Conservation (phyloP, 2,329 filamentous ascomycete species). For the Grosmannia huntii region DNA sequence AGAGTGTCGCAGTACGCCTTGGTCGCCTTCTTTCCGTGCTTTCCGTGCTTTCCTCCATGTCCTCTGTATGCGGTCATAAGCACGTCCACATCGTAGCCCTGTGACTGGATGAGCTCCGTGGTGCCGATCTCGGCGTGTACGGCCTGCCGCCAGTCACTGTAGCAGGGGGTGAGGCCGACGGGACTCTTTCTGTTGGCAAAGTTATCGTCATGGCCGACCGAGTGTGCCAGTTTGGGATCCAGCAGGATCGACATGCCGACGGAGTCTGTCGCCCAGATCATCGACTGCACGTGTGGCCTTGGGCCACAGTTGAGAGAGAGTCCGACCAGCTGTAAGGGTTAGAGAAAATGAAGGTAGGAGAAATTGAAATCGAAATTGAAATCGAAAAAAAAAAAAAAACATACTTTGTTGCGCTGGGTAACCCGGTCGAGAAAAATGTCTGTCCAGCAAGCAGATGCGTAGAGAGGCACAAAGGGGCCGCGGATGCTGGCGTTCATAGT, state of each 20-base stretch:
- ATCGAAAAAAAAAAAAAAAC: not conserved
- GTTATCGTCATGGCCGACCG: conserved; percentile 7
- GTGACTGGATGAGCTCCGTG: conserved; percentile 16
- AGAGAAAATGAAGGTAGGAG: too few species aligned
- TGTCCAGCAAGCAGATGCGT: conserved; percentile 22
- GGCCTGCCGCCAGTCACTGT: conserved; percentile 14
- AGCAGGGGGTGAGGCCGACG: conserved; percentile 20
- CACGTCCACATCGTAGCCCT: conserved; percentile 22
- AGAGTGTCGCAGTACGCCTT: conserved; percentile 12
- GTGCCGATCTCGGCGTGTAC: conserved; percentile 22
- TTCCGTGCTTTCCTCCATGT: not conserved
- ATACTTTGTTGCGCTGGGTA: conserved; percentile 18
- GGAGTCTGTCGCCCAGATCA: conserved; percentile 25
- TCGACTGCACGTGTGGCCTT: conserved; percentile 22
- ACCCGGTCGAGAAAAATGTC: conserved; percentile 21
- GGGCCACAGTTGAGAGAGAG: conserved; percentile 24
- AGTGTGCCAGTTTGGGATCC: conserved; percentile 15
- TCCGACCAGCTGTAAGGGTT: conserved; percentile 17
- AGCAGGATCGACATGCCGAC: conserved; percentile 23
- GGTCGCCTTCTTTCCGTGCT: not conserved
- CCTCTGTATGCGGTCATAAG: conserved; percentile 20
- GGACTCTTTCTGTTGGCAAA: conserved; percentile 15
- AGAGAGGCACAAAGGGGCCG: conserved; percentile 24
- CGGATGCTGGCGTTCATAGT: conserved; percentile 22
- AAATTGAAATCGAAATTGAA: not conserved